Base-by-base conservation (phyloP, 768 basidiomycete species). In the Lactarius sp. region DNA sequence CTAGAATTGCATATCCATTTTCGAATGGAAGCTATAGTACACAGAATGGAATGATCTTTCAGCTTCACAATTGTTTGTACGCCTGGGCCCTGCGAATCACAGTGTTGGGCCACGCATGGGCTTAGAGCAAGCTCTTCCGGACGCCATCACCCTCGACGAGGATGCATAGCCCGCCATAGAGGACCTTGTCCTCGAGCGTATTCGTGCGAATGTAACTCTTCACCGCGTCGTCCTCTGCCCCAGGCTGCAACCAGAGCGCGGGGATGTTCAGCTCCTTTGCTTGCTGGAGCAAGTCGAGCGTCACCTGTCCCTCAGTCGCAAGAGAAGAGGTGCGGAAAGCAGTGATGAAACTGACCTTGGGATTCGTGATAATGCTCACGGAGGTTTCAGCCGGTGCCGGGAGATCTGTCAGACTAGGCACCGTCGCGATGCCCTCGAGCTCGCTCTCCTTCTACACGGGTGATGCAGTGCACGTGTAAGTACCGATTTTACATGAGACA, bases 191-290 rank as follows among this genome's bases (percentile, higher is more conserved):
- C 39, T 77, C 75, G 67, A 93, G 73, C 5, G 78, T 81, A 56
- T 87, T 85, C 62, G 85, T 81, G 46, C 82, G 79, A 71, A 94
- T 85, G 69, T 82, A 94, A 16, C 77, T 70, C 16, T 78, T 74
- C 52, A 94, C 90, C 2, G 75, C 74, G 18, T 77, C 80, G 69
- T 92, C 86, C 67, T 88, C 85, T 7, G 92, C 90, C 22, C 92
- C 93, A 7, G 94, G 94, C 72, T 96, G 94, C 36, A 95, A 81
- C 94, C 94, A 96, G 50, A 94, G 78, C 3, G 85, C 80, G 6
- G 86, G 87, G n/a, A 91, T 73, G n/a, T 74, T 73, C n/a, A 84
- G 81, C n/a, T 79, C 79, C 72, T 86, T 85, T 8, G 86, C 88
- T 62, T 85, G 79, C 71, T 86, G 76, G 69, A 93, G 74, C 59